Conservation (phyloP, 139 green algal genomes). For the Chlorella sp. region DNA sequence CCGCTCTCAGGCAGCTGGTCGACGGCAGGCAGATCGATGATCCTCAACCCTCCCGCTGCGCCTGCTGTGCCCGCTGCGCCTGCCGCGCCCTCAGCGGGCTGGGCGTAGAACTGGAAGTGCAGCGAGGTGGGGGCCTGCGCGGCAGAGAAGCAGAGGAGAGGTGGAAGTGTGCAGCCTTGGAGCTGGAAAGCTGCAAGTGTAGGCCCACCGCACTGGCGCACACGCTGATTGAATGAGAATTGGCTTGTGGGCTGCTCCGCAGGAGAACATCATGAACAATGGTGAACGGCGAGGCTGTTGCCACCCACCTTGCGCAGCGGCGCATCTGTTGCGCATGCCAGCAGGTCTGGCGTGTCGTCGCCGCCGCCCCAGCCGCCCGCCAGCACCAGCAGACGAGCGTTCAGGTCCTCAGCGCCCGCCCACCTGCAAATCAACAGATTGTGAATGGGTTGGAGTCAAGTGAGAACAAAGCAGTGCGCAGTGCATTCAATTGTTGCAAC, state of each 20-base stretch:
- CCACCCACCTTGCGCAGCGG: conserved; percentile 18
- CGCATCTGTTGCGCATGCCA: conserved; percentile 46
- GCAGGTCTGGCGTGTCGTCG: conserved; percentile 79
- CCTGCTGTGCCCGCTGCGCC: not conserved
- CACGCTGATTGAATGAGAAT: too few species aligned
- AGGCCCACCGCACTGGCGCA: too few species aligned
- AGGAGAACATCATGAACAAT: too few species aligned
- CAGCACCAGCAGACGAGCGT: conserved; percentile 71
- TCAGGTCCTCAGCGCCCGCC: conserved; percentile 64
- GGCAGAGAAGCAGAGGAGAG: not conserved
- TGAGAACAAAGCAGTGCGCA: too few species aligned
- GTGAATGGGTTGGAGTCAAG: too few species aligned
- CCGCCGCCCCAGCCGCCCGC: conserved; percentile 83
- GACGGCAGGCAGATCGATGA: conserved; percentile 57
- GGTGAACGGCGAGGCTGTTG: too few species aligned
- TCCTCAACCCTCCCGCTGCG: conserved; percentile 33
- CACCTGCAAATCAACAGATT: conserved; percentile 35
- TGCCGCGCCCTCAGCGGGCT: not conserved
- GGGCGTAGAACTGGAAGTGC: conserved; percentile 77
- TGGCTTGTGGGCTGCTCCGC: too few species aligned
- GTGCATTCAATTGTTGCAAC: too few species aligned
- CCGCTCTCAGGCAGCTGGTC: conserved; percentile 43
- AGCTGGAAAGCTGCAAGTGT: too few species aligned
- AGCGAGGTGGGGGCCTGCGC: conserved; percentile 64
- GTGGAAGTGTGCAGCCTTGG: not conserved